phyloP scores from a whole-genome alignment of 2,329 filamentous ascomycete species.

The Colletotrichum ledebouriae region DNA sequence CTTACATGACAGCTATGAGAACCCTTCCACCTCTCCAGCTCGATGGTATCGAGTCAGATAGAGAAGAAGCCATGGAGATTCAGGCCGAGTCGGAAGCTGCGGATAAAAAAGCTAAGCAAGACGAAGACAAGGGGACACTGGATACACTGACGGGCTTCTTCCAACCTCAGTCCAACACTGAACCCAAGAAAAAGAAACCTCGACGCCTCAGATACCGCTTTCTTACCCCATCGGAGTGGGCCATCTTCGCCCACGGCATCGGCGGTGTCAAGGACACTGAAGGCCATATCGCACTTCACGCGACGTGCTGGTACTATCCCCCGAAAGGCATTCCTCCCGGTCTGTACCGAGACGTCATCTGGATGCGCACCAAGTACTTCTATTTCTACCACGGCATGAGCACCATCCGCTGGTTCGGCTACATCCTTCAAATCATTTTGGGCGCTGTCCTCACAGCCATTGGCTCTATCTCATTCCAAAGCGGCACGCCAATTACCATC shows the following conservation, averaged over 20 bases:
- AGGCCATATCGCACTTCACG: slow-evolving; percentile 56
- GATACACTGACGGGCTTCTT: neutral
- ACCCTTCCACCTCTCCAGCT: slow-evolving; percentile 37
- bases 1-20: slow-evolving; percentile 18
- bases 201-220: slow-evolving; percentile 52
- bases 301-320: slow-evolving; percentile 59
- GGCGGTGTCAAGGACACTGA: slow-evolving; percentile 63
- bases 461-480: slow-evolving; percentile 55
- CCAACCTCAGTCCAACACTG: neutral
- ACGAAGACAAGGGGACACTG: neutral
- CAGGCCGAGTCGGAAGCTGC: slow-evolving; percentile 5
- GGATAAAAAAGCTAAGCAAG: neutral
- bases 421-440: slow-evolving; percentile 64
- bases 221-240: slow-evolving; percentile 60
- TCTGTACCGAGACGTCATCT: slow-evolving; percentile 63
- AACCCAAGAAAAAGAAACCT: slow-evolving; percentile 14
- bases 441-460: slow-evolving; percentile 65
- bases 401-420: slow-evolving; percentile 59
- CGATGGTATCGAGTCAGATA: slow-evolving; percentile 35
- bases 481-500: slow-evolving; percentile 59
- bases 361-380: slow-evolving; percentile 59
- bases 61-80: neutral
- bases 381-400: slow-evolving; percentile 60
- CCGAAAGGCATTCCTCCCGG: slow-evolving; percentile 62
- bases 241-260: slow-evolving; percentile 60